These are phyloP conservation scores for Tetrastigma voinierianum DNA, from an alignment of 164 flowering plant species.

Conservation along the genomic window DNA sequence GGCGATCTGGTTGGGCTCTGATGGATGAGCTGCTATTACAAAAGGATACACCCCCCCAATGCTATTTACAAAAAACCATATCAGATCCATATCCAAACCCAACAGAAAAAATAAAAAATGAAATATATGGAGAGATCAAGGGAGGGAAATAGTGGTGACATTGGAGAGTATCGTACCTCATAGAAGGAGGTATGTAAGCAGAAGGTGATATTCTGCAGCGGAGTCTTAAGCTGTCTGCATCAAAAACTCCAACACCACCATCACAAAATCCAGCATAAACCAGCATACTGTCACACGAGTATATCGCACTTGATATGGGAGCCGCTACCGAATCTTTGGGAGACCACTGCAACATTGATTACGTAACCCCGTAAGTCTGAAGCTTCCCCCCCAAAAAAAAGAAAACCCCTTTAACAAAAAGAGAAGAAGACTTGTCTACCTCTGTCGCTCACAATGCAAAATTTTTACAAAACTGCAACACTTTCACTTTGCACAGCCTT, in stretches of 20 bases:
- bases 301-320: conserved; percentile 63
- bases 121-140: too few species aligned
- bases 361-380: background rate
- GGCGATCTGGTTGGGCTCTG: conserved; percentile 68
- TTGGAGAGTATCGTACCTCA: conserved; percentile 43
- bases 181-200: conserved; percentile 45
- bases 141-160: background rate
- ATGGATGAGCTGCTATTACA: conserved; percentile 71
- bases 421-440: too few species aligned
- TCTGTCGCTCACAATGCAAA: too few species aligned
- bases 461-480: too few species aligned
- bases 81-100: too few species aligned
- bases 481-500: too few species aligned
- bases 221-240: conserved; percentile 57
- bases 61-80: too few species aligned
- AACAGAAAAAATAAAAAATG: too few species aligned
- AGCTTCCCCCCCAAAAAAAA: too few species aligned
- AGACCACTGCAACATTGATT: conserved; percentile 48
- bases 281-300: conserved; percentile 64
- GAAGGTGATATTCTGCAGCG: conserved; percentile 69
- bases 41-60: conserved; percentile 41
- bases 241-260: conserved; percentile 70
- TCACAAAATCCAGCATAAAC: conserved; percentile 63
- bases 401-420: too few species aligned
- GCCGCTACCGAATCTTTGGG: conserved; percentile 59